Evolutionary conservation across 2,329 filamentous ascomycete genomes (phyloP).

Genomic region (Pseudogymnoascus sp.): DNA sequence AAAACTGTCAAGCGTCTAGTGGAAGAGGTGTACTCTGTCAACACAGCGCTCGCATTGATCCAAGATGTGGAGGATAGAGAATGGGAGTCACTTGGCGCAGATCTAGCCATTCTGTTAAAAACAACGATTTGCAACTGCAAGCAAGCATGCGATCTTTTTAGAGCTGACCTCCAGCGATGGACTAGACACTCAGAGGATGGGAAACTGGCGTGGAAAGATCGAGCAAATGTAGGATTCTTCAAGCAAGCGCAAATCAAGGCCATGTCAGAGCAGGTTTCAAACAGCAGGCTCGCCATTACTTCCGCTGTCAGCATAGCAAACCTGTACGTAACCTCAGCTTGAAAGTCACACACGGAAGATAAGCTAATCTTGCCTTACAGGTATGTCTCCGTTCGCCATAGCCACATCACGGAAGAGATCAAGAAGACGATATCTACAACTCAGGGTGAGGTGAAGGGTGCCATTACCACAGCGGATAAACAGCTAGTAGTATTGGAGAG

Average conservation of each 20-base stretch:
- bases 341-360: constrained; percentile 12
- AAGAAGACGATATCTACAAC: constrained; percentile 27
- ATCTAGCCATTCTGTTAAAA: constrained; percentile 25
- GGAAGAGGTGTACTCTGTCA: constrained; percentile 27
- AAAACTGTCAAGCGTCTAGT: constrained; percentile 27
- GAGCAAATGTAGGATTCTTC: constrained; percentile 31
- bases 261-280: constrained; percentile 31
- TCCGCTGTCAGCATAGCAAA: constrained; percentile 27
- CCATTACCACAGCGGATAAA: constrained; percentile 22
- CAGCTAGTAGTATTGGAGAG: constrained; percentile 23
- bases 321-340: constrained; percentile 24
- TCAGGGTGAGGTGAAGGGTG: constrained; percentile 24
- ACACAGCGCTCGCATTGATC: constrained; percentile 26
- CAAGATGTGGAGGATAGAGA: constrained; percentile 27
- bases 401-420: constrained; percentile 28
- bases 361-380: constrained; percentile 21
- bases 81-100: constrained; percentile 28
- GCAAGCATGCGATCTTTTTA: constrained; percentile 28
- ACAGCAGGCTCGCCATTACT: constrained; percentile 29
- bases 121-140: constrained; percentile 25
- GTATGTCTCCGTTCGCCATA: constrained; percentile 30
- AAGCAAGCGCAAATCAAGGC: constrained; percentile 30
- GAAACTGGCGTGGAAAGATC: constrained; percentile 28
- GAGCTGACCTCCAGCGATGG: constrained; percentile 27
- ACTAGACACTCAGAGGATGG: constrained; percentile 29